These are phyloP conservation scores for Hanseniaspora lindneri DNA, from an alignment of 805 yeast genomes.

Conservation along the genomic window DNA sequence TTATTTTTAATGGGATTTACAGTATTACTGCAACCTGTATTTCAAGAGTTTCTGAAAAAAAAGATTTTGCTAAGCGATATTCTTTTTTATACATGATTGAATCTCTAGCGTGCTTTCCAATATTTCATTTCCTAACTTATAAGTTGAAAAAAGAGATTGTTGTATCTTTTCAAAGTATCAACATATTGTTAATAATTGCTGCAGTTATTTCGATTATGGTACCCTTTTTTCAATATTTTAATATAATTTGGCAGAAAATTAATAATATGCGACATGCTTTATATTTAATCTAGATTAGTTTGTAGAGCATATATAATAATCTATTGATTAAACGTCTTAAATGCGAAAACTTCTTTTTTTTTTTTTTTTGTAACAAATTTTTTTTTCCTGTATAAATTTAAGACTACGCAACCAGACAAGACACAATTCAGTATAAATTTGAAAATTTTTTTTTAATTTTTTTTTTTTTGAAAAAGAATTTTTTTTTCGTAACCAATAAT, in stretches of 20 bases:
- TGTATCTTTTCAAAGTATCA: conserved; percentile 12
- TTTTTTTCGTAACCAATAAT: too few species aligned
- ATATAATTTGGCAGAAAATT: neutral
- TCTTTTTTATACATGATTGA: conserved; percentile 48
- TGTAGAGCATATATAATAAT: too few species aligned
- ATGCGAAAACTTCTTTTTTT: too few species aligned
- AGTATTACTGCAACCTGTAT: conserved; percentile 49
- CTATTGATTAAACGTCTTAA: too few species aligned
- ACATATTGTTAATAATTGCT: conserved; percentile 35
- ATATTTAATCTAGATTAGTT: too few species aligned
- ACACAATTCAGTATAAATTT: too few species aligned
- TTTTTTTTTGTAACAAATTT: too few species aligned
- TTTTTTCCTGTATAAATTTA: too few species aligned
- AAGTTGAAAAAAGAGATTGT: conserved; percentile 28
- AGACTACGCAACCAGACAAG: too few species aligned
- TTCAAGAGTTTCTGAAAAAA: conserved; percentile 46
- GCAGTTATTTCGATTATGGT: conserved; percentile 33
- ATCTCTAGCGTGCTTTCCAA: conserved; percentile 39
- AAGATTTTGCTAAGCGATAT: conserved; percentile 44
- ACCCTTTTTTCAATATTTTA: conserved; percentile 23
- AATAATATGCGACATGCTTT: too few species aligned
- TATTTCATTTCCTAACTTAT: conserved; percentile 41
- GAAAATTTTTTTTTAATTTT: too few species aligned
- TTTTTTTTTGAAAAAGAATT: too few species aligned
- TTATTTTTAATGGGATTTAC: conserved; percentile 44